These are phyloP conservation scores for Ceratocystis papillata DNA, from an alignment of 2,329 filamentous ascomycete genomes.

Conservation along the genomic window DNA sequence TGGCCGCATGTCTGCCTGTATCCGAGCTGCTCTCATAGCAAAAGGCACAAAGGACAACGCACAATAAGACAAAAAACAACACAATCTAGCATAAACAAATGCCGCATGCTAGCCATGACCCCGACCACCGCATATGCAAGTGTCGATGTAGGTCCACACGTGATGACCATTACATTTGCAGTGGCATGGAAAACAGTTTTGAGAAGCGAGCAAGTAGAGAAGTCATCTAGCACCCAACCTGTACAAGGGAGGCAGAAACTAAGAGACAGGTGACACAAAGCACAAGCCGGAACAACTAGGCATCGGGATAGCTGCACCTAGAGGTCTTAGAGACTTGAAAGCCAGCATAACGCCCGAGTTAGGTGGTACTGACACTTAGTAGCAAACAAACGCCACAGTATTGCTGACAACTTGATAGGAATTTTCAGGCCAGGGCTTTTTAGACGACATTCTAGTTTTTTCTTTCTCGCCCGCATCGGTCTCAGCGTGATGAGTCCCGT, in stretches of 20 bases:
- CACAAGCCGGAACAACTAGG: neutral
- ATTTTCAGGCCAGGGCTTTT: too few species aligned
- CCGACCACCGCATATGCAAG: slow-evolving; percentile 1
- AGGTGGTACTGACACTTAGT: neutral
- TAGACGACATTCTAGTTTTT: too few species aligned
- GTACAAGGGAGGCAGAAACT: neutral
- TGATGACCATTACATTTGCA: neutral
- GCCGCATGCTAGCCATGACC: neutral
- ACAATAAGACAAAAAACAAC: neutral
- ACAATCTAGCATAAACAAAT: neutral
- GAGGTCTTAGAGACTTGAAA: neutral
- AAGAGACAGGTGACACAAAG: neutral
- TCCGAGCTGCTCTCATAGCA: neutral
- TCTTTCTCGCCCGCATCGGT: too few species aligned
- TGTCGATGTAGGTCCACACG: slow-evolving; percentile 1
- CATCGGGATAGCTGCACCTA: slow-evolving; percentile 2
- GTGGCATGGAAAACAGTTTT: neutral
- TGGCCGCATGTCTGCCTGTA: neutral
- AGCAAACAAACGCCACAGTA: neutral
- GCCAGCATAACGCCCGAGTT: slow-evolving; percentile 7
- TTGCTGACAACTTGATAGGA: neutral
- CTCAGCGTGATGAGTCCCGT: neutral
- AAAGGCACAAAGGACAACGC: neutral
- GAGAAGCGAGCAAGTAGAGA: neutral
- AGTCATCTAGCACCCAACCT: neutral